Conservation (phyloP, 441 rosid species). For the Caryocar brasiliense region DNA sequence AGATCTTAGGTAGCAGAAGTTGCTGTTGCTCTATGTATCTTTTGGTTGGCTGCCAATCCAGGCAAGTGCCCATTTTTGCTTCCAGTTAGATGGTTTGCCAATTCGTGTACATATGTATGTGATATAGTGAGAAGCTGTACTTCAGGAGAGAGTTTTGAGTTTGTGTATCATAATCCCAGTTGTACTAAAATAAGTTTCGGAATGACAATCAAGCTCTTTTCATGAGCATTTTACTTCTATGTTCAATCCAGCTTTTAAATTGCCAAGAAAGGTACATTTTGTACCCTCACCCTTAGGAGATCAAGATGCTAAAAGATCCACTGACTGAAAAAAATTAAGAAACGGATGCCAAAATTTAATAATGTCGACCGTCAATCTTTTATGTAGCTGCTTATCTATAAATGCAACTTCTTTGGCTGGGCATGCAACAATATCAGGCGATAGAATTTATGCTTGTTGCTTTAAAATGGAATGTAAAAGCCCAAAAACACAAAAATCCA, state of each 20-base stretch:
- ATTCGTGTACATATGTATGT: conserved; percentile 32
- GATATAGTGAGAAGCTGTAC: conserved; percentile 19
- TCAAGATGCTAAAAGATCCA: background rate
- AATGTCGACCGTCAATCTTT: background rate
- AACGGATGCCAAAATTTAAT: background rate
- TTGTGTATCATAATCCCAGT: conserved; percentile 31
- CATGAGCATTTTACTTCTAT: background rate
- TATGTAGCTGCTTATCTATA: background rate
- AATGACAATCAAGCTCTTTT: conserved; percentile 16
- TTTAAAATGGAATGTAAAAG: no score
- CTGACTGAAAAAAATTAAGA: background rate
- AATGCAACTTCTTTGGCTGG: conserved; percentile 1
- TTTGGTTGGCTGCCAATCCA: conserved; percentile 2
- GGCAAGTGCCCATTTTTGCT: conserved; percentile 16
- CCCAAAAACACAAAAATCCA: background rate
- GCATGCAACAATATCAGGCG: background rate
- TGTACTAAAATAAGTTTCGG: conserved; percentile 39
- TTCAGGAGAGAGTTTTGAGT: conserved; percentile 19
- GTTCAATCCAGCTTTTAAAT: background rate
- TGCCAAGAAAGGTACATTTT: background rate
- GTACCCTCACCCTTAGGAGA: background rate
- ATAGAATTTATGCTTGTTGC: background rate
- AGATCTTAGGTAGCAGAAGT: conserved; percentile 14
- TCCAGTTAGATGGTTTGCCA: conserved; percentile 23
- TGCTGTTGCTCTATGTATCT: conserved; percentile 5